Evolutionary conservation across 2,329 filamentous ascomycete species (phyloP), one percentile per base, ranked within the genome.

Genomic region (Diplocarpon mali): DNA sequence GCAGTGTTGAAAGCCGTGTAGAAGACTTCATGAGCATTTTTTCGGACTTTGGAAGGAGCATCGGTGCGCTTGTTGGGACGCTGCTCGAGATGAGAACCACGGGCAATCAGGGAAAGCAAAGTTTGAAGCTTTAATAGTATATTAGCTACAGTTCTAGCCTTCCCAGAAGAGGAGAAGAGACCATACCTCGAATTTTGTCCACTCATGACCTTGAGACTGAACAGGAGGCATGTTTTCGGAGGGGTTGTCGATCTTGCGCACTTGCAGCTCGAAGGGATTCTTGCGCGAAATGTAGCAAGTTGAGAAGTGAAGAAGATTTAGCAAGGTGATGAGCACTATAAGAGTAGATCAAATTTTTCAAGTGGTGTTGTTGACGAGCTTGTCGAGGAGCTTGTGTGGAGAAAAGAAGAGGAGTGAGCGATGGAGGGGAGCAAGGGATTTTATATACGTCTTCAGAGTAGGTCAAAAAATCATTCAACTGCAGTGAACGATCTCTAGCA

Each of bases 1-100:
- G 56, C 52, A 30, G 53, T 32, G 42, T 64, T 65, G 35, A 65
- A 46, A 37, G 52, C 46, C 1, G 55, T 57, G 9, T 57, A 53
- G 40, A 64, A 57, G 14, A 47, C 43, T 7, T 53, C 38, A 29
- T 56, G 46, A 17, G 52, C 47, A 17, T 47, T 42, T 8, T 17
- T 11, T 12, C 30, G 34, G 6, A 49, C 28, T 1, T 35, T 12
- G 20, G 31, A 37, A 3, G 35, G n/a, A 31, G 34, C 37, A 9
- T 48, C 42, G 27, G 39, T 45, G 24, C 59, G 53, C 15, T 52
- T 52, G 28, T 47, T 42, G 15, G 27, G 35, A 3, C 50, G 51
- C 44, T 56, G 57, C 37, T 42, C 45, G 34, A 49, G 40, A 35
- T 54, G 55, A 8, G 44, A 29, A 13, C 49, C 49, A n/a, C 44